Conservation (phyloP, 306 rosid genomes). For the Macrotyloma uniflorum region DNA sequence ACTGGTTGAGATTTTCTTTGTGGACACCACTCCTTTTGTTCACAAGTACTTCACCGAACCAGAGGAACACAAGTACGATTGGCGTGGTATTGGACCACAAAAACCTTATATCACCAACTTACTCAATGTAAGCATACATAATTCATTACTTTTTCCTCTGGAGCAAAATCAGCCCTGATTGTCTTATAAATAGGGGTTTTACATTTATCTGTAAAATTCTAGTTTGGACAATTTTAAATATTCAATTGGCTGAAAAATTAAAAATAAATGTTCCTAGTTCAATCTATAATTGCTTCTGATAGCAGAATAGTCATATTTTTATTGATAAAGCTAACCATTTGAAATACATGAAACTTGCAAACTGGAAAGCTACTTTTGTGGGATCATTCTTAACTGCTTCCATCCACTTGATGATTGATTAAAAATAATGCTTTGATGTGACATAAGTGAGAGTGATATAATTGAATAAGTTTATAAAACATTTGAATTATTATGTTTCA, state of each 20-base stretch:
- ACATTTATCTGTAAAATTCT: not conserved
- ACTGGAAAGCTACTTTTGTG: not conserved
- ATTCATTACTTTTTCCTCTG: not conserved
- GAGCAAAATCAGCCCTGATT: not conserved
- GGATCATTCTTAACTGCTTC: not conserved
- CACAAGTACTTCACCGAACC: conserved; percentile 45
- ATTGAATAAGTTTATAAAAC: not conserved
- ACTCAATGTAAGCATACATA: conserved; percentile 41
- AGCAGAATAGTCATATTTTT: too few relatives aligned
- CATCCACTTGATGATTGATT: not conserved
- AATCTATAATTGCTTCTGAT: too few relatives aligned
- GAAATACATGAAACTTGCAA: not conserved
- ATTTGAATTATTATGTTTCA: conserved; percentile 23
- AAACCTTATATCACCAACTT: conserved; percentile 45
- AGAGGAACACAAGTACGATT: conserved; percentile 47
- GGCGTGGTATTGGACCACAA: conserved; percentile 48
- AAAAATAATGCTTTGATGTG: not conserved
- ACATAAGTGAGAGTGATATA: not conserved
- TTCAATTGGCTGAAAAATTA: not conserved
- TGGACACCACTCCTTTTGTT: conserved; percentile 65
- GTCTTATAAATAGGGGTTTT: not conserved
- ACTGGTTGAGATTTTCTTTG: conserved; percentile 55
- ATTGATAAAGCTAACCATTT: too few relatives aligned
- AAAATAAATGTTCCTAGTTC: not conserved
- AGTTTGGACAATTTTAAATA: too few relatives aligned